Percentiles rank a stretch among this genome's conserved stretches.
Evolutionary conservation across 2,329 filamentous ascomycete genomes (phyloP).

Genomic region (Acephala macrosclerotiorum): DNA sequence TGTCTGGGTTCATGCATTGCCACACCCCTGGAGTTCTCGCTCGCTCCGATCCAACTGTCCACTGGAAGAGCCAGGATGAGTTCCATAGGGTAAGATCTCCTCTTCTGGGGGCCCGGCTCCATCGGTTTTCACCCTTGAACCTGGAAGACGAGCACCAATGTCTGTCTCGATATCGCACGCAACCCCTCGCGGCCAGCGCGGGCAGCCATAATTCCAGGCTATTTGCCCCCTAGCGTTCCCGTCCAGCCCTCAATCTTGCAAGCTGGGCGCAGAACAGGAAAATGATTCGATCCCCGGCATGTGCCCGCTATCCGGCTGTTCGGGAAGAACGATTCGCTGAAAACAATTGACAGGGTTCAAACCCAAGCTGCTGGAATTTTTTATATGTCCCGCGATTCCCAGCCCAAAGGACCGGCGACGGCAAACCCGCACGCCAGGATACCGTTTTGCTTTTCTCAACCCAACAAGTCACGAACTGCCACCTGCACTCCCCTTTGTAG

Average conservation of each 20-base stretch:
- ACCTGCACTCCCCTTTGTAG: neutral
- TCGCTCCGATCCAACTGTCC: neutral
- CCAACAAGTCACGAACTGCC: neutral
- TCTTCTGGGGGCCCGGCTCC: neutral
- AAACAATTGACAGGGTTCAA: constrained; percentile 1
- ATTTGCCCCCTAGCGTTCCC: neutral
- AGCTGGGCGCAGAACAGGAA: neutral
- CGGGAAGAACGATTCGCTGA: neutral
- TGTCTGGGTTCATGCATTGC: neutral
- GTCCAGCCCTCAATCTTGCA: neutral
- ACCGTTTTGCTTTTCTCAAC: constrained; percentile 10
- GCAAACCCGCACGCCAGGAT: constrained; percentile 3
- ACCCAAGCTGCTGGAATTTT: constrained; percentile 29
- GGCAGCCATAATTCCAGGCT: neutral
- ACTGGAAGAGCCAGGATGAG: neutral
- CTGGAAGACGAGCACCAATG: neutral
- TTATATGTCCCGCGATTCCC: constrained; percentile 20
- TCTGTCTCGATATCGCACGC: neutral
- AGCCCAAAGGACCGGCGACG: constrained; percentile 27
- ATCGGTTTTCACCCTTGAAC: neutral
- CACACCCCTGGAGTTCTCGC: neutral
- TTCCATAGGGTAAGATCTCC: neutral
- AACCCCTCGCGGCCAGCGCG: neutral
- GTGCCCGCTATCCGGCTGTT: neutral
- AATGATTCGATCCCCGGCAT: neutral